Percentiles rank a stretch among this genome's conserved stretches.
phyloP scores from a whole-genome alignment of 108 stramenopile species.

The Ochromonas danica region DNA sequence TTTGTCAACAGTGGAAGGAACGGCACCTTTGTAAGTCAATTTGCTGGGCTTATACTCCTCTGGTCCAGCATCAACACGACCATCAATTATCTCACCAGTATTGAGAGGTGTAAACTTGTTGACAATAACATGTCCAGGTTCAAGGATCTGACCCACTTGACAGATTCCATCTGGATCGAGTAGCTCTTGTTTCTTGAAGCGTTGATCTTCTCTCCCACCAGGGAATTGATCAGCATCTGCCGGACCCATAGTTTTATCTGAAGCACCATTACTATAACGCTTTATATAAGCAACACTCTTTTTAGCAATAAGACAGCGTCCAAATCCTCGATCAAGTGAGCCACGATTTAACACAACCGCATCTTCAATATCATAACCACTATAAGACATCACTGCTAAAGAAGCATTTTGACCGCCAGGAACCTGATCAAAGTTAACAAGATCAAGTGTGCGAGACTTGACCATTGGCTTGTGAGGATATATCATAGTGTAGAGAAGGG shows the following conservation, averaged over 20 bases:
- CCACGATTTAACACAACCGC: constrained; percentile 96
- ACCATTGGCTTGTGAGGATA: constrained; percentile 98
- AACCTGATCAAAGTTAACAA: constrained; percentile 90
- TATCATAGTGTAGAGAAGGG: constrained; percentile 87
- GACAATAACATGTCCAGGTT: constrained; percentile 77
- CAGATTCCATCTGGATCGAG: constrained; percentile 91
- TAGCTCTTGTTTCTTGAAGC: constrained; percentile 69
- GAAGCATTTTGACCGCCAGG: constrained; percentile 96
- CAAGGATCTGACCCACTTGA: constrained; percentile 76
- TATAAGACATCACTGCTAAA: constrained; percentile 88
- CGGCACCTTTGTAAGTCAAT: constrained; percentile 77
- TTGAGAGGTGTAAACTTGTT: constrained; percentile 79
- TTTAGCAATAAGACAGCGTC: constrained; percentile 82
- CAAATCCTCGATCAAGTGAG: constrained; percentile 93
- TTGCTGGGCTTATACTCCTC: constrained; percentile 41
- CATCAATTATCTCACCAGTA: not conserved
- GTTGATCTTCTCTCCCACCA: constrained; percentile 73
- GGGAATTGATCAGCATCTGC: constrained; percentile 66
- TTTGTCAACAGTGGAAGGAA: constrained; percentile 87
- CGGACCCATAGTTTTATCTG: constrained; percentile 77
- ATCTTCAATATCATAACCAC: constrained; percentile 99
- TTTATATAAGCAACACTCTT: constrained; percentile 80
- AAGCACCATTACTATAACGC: constrained; percentile 86
- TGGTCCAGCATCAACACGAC: not conserved
- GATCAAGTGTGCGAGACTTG: constrained; percentile 83